Evolutionary conservation across 2,329 filamentous ascomycete species (phyloP).

Genomic region (Helminthosporium solani): DNA sequence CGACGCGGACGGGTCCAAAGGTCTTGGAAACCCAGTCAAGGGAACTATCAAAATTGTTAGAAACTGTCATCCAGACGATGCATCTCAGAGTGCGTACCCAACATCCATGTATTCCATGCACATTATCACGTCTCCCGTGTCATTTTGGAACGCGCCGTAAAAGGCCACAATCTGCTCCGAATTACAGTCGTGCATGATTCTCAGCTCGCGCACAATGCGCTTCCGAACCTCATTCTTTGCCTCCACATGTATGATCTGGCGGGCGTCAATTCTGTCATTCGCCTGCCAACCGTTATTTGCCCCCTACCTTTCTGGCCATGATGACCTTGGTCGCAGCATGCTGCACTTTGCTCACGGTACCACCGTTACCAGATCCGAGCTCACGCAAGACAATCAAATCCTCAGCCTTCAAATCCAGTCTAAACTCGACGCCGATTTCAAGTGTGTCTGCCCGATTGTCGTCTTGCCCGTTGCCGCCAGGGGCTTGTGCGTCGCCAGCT

Average conservation of each 20-base stretch:
- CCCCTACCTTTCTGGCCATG: conserved; percentile 91
- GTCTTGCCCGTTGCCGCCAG: conserved; percentile 60
- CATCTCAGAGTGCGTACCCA: conserved; percentile 65
- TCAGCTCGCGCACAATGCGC: conserved; percentile 92
- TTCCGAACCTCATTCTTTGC: conserved; percentile 96
- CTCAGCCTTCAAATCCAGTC: conserved; percentile 85
- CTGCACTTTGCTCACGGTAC: conserved; percentile 96
- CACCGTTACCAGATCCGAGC: conserved; percentile 91
- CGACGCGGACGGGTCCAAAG: conserved; percentile 92
- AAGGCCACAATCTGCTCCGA: conserved; percentile 97
- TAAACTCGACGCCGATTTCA: conserved; percentile 97
- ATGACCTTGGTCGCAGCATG: conserved; percentile 92
- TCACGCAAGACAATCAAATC: conserved; percentile 93
- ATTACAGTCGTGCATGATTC: conserved; percentile 98
- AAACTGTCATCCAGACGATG: neutral
- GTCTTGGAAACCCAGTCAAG: conserved; percentile 92
- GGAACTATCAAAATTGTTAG: conserved; percentile 58
- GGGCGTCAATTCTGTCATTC: conserved; percentile 6
- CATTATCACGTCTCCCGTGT: conserved; percentile 97
- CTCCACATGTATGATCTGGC: conserved; percentile 92
- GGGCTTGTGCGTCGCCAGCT: conserved; percentile 66
- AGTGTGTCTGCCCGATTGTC: conserved; percentile 68
- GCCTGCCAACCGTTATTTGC: neutral
- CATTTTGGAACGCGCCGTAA: conserved; percentile 95
- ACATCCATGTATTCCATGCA: conserved; percentile 99